Evolutionary conservation across 164 flowering plant species (phyloP), one percentile per base, ranked within the genome.

Genomic region (Magnolia kwangsiensis): DNA sequence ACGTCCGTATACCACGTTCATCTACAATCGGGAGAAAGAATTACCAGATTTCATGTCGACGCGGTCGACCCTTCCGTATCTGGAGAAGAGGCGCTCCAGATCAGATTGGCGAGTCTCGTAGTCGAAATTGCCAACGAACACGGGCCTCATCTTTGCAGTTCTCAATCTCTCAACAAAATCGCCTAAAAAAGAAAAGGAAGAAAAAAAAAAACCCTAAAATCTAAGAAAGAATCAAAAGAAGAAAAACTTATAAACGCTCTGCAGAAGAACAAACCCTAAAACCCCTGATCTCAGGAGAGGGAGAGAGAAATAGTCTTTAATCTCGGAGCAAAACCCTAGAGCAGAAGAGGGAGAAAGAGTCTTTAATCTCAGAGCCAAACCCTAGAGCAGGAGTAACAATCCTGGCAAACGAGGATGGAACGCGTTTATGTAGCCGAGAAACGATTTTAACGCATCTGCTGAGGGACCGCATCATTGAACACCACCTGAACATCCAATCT

Each of bases 31-130:
- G 61, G 61, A 55, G 61, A 16, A 55, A 55, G 61, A 37, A 37
- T 55, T 86, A 92, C 97, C 95, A 81, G 95, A 88, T 85, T 92
- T 92, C 87, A 92, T 89, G 80, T 92, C 95, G 18, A 92, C 90
- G 4, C 97, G 92, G 31, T 92, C 97, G 20, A 91, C 87, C 76
- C 83, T 82, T 45, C 95, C 95, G 59, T 85, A 89, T 72, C 90
- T 90, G 64, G 89, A 82, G 83, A 93, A 93, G 72, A 89, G 70
- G 1, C 89, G 88, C 72, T 93, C 95, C 78, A 93, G 74, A 21
- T 93, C 97, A 13, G 89, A 83, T 50, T 90, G 94, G n/a, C 97
- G 90, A 75, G 95, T 91, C 23, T 91, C 95, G 78, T 83, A 87
- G 72, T 88, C 95, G 73, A 91, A 91, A 82, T 89, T 93, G 1